Percentiles rank a stretch among this genome's conserved stretches.
phyloP scores from a whole-genome alignment of 2,329 filamentous ascomycete genomes.

The Apiospora hydei region DNA sequence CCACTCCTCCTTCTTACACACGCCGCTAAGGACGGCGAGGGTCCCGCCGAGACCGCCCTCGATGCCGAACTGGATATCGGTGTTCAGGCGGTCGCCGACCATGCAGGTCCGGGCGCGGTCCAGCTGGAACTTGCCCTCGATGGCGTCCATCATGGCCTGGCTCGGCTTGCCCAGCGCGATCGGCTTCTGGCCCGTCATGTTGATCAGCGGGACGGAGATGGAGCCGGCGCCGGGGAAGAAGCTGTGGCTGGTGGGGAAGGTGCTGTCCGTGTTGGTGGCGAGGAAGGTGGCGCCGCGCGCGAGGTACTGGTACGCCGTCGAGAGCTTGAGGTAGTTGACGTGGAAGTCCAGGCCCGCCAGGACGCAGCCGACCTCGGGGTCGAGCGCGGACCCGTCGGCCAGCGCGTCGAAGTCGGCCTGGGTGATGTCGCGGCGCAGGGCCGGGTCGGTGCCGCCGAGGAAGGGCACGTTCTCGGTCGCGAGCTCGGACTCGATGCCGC shows the following conservation, averaged over 20 bases:
- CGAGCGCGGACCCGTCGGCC: slow-evolving; percentile 77
- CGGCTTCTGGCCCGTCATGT: slow-evolving; percentile 74
- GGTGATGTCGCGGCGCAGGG: slow-evolving; percentile 77
- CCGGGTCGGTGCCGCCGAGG: slow-evolving; percentile 86
- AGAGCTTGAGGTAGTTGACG: slow-evolving; percentile 92
- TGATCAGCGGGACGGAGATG: slow-evolving; percentile 77
- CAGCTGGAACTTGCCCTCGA: slow-evolving; percentile 94
- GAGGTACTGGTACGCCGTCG: slow-evolving; percentile 86
- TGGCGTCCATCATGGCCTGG: slow-evolving; percentile 99
- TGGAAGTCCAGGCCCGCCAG: slow-evolving; percentile 93
- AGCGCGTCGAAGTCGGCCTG: slow-evolving; percentile 82
- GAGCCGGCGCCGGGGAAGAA: slow-evolving; percentile 94
- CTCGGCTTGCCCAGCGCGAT: slow-evolving; percentile 90
- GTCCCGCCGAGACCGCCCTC: slow-evolving; percentile 92
- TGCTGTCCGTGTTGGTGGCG: slow-evolving; percentile 92
- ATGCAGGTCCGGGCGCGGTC: slow-evolving; percentile 88
- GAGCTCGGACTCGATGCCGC: slow-evolving; percentile 89
- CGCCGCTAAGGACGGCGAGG: slow-evolving; percentile 88
- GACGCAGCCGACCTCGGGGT: slow-evolving; percentile 89
- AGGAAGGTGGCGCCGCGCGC: slow-evolving; percentile 83
- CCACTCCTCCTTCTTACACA: slow-evolving; percentile 85
- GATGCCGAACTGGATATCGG: slow-evolving; percentile 94
- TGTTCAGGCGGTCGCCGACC: slow-evolving; percentile 93
- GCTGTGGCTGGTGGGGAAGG: slow-evolving; percentile 79
- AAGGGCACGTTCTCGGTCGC: slow-evolving; percentile 78